These are phyloP conservation scores for Thalassiosira oceanica DNA, from an alignment of 352 stramenopile species.

Conservation along the genomic window DNA sequence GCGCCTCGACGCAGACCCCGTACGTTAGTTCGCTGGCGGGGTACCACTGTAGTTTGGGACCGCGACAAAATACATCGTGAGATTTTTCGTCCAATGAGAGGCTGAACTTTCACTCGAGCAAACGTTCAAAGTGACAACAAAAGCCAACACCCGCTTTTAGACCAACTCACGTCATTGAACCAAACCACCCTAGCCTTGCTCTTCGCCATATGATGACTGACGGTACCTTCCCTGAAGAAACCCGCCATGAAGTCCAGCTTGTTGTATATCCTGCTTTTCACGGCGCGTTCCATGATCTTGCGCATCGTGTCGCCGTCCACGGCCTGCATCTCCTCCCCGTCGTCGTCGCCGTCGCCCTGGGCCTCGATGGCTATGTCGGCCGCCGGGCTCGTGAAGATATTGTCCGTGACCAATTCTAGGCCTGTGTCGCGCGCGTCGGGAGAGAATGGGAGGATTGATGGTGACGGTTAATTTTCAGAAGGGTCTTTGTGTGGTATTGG, in stretches of 20 bases:
- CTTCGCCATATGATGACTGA: conserved; percentile 59
- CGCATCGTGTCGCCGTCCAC: conserved; percentile 38
- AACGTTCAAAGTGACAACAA: too few relatives aligned
- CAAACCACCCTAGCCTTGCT: conserved; percentile 63
- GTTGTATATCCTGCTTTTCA: conserved; percentile 43
- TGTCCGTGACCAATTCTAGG: conserved; percentile 29
- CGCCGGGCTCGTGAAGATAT: conserved; percentile 1
- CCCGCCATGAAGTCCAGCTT: conserved; percentile 60
- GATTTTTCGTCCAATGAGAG: too few relatives aligned
- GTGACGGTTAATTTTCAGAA: too few relatives aligned
- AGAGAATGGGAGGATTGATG: too few relatives aligned
- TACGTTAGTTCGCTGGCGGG: conserved; percentile 67
- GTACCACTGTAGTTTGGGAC: too few relatives aligned
- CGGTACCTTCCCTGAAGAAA: conserved; percentile 63
- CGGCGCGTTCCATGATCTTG: conserved; percentile 58
- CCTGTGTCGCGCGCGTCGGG: too few relatives aligned
- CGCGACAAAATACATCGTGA: too few relatives aligned
- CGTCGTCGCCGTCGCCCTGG: neutral
- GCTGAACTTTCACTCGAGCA: too few relatives aligned
- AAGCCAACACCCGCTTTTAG: too few relatives aligned
- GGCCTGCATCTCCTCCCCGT: conserved; percentile 12
- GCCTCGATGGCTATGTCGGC: neutral
- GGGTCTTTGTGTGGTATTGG: too few relatives aligned
- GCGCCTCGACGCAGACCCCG: conserved; percentile 54
- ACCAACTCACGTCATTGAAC: conserved; percentile 73